These are phyloP conservation scores for Candida neerlandica DNA, from an alignment of 1,139 yeast genomes.

Conservation along the genomic window DNA sequence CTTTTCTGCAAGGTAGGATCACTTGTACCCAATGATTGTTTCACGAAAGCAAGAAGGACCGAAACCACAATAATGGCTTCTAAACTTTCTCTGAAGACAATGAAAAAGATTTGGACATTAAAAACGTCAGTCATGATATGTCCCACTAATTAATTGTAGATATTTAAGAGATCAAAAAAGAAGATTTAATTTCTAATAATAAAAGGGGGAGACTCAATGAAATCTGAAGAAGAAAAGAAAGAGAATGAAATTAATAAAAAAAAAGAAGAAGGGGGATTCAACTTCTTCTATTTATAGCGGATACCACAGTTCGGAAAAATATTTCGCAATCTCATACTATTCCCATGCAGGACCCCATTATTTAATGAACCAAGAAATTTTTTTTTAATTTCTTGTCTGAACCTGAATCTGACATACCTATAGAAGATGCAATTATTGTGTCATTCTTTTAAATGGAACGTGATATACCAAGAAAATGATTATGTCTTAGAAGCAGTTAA, in stretches of 20 bases:
- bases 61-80: conserved; percentile 88
- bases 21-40: conserved; percentile 65
- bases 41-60: conserved; percentile 79
- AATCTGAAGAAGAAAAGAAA: conserved; percentile 3
- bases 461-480: background rate
- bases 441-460: background rate
- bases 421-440: too few species aligned
- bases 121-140: conserved; percentile 41
- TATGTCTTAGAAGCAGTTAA: too few species aligned
- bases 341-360: background rate
- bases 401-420: background rate
- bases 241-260: background rate
- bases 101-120: conserved; percentile 66
- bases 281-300: background rate
- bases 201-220: conserved; percentile 7
- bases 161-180: background rate
- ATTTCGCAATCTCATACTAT: background rate
- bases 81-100: conserved; percentile 81
- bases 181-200: conserved; percentile 4
- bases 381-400: background rate
- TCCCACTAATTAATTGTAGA: conserved; percentile 1
- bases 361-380: background rate
- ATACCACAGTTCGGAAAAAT: background rate
- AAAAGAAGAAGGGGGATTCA: background rate
- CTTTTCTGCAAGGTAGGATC: conserved; percentile 57